phyloP scores from a whole-genome alignment of 306 rosid species.

The Pterocarpus santalinus region DNA sequence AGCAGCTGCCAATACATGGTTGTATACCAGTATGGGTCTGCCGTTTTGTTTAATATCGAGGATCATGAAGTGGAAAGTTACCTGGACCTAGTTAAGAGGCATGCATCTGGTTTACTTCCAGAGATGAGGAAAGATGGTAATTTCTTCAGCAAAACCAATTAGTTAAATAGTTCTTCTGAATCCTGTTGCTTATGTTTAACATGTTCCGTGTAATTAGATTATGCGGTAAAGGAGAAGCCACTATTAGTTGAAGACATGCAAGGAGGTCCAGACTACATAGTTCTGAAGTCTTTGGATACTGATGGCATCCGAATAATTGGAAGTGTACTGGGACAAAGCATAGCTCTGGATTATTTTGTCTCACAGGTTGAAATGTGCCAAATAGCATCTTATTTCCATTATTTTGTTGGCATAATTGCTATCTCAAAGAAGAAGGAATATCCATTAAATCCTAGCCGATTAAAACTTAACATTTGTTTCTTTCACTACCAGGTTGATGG shows the following conservation, averaged over 20 bases:
- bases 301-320: constrained; percentile 93
- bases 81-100: constrained; percentile 74
- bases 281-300: constrained; percentile 81
- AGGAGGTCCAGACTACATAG: constrained; percentile 94
- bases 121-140: constrained; percentile 95
- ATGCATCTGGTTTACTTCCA: constrained; percentile 87
- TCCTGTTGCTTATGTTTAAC: constrained; percentile 23
- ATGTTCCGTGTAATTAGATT: constrained; percentile 60
- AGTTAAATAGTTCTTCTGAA: constrained; percentile 32
- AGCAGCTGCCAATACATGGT: constrained; percentile 75
- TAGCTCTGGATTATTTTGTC: constrained; percentile 97
- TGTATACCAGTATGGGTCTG: constrained; percentile 92
- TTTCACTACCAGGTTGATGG: constrained; percentile 79
- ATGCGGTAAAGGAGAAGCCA: constrained; percentile 92
- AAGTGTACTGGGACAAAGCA: constrained; percentile 97
- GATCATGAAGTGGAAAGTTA: constrained; percentile 86
- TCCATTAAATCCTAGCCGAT: not conserved
- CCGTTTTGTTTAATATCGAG: constrained; percentile 89
- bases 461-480: constrained; percentile 40
- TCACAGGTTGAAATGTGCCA: constrained; percentile 73
- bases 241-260: constrained; percentile 78
- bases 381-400: constrained; percentile 5
- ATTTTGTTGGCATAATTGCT: constrained; percentile 19
- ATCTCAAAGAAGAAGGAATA: constrained; percentile 10
- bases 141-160: constrained; percentile 45